Base-by-base conservation (phyloP, 768 basidiomycete genomes). In the Termitomyces sp. region DNA sequence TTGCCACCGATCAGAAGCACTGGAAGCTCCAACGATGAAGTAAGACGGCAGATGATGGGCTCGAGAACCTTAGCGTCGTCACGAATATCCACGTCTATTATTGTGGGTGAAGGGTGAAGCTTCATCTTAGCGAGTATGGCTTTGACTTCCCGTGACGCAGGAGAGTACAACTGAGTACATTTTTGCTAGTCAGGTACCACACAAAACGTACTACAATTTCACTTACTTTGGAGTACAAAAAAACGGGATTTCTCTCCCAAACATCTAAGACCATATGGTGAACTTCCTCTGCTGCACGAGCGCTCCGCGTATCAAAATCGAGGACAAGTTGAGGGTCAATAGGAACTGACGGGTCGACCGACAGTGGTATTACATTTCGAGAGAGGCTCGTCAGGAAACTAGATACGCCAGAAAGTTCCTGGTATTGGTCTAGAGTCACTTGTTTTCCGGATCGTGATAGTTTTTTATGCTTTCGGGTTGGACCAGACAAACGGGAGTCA, bases 281-380 rank as follows among this genome's bases (percentile, higher is more conserved):
- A 32, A 91, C 72, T 67, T 91, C 89, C 34, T 82, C 79, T 19
- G 66, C 62, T 0, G 89, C 88, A 14, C 79, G 77, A 2, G 80
- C 71, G 42, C 80, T 74, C n/a, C 84, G 80, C 0, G 88, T 87
- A 66, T 93, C 89, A 66, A 93, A 94, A 63, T 89, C 91, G 41
- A 94, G 78, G 5, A 94, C 80, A 55, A 92, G 81, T 63, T 90
- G 81, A 3, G 91, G 89, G 67, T 93, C 90, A 56, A 92, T 82
- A 8, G 89, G 81, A 11, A 62, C 60, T 11, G 75, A 62, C 0
- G 91, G 86, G 63, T 92, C 81, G 44, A 91, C 79, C 6, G 74
- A 73, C 0, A 72, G 66, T 1, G 91, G 89, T 55, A 94, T 82
- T 55, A 85, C 77, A 69, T 92, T 92, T 68, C 88, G 83, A 0